Evolutionary conservation across 2,329 filamentous ascomycete species (phyloP), one percentile per base, ranked within the genome.

Genomic region (Neofusicoccum laricinum): DNA sequence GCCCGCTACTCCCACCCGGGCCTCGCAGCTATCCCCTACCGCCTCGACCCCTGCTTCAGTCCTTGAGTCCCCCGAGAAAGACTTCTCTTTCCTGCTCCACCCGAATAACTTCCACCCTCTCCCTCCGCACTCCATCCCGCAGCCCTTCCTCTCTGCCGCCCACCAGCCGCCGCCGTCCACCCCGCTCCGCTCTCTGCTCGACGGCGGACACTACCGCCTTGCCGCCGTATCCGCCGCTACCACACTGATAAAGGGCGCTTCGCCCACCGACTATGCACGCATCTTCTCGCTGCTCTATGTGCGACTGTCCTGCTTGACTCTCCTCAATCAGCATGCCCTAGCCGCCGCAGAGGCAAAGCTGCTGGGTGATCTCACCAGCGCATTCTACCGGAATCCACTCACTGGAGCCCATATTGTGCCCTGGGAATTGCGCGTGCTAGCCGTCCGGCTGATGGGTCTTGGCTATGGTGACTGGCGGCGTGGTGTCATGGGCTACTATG

Each of bases 401-500:
- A 77, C 75, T 1, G 68, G 71, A 50, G 68, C 69, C 5, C 77
- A 79, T 50, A 83, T 96, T 0, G 90, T 94, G 0, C 94, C 94
- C 0, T 99, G 95, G 93, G 85, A 90, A 46, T 83, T 99, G 61
- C 87, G 95, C 6, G 85, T 97, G 2, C 83, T 98, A 15, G 88
- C 90, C 6, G 90, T 97, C 8, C 86, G 93, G 1, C 83, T 98
- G 19, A 92, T 96, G 69, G 92, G 91, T 0, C 85, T 97, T 50
- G 92, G 92, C 0, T 96, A 95, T 68, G 89, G 89, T 3, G 95
- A 99, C 76, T 86, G 89, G 57, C 85, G 94, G 4, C 85, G 93
- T 66, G 90, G 91, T 3, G 89, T 99, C 64, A 94, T 95, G 83
- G 91, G 90, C 49, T 92, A 96, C 74, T 96, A 97, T 73, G 93